Base-by-base conservation (phyloP, 1,139 yeast genomes). In the Yamadazyma aaseri region DNA sequence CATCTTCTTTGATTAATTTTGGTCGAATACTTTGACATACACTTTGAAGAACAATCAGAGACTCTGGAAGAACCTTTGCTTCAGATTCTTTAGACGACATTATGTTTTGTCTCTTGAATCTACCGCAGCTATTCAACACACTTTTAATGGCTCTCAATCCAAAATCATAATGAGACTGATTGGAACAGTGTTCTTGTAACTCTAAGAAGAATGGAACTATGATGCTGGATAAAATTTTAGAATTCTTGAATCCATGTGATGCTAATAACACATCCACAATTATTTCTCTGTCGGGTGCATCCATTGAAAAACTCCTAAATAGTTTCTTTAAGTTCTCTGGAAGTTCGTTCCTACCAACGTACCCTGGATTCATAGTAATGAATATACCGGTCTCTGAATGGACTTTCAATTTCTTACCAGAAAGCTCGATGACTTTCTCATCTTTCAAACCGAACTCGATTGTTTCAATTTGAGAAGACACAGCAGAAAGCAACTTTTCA, bases 301-400 rank as follows among this genome's bases (percentile, higher is more conserved):
- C 71, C 83, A 92, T 81, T 0, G 90, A 75, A 47, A 86, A 81
- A 17, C 81, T 76, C 40, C 95, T 65, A 60, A 90, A 92, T 25
- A 83, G 69, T 49, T 79, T 84, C 53, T 83, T 85, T 58, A 92
- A 63, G 51, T 90, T 92, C 39, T 90, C 96, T 0, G 98, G 98
- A 9, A 92, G 62, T 20, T 72, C 72, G 11, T 85, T 74, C 56
- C 98, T 73, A 0, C 97, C 97, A 16, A 79, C 80, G 54, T 92
- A 92, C 2, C 77, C 84, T 1, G 97, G 97, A 53, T 92, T 92
- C 86, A 89, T 84, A 0, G 98, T 92, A 2, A 90, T 79, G 53
- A 90, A 90, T 0, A 92, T 64, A 0, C 95, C 96, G 0, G 92
- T 72, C 25, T 73, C 73, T 1, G 61, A 54, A 36, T 75, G 57